Percentiles rank a stretch among this genome's conserved stretches.
Conservation (phyloP, 1,139 yeast genomes). For the Geotrichum siamense region DNA sequence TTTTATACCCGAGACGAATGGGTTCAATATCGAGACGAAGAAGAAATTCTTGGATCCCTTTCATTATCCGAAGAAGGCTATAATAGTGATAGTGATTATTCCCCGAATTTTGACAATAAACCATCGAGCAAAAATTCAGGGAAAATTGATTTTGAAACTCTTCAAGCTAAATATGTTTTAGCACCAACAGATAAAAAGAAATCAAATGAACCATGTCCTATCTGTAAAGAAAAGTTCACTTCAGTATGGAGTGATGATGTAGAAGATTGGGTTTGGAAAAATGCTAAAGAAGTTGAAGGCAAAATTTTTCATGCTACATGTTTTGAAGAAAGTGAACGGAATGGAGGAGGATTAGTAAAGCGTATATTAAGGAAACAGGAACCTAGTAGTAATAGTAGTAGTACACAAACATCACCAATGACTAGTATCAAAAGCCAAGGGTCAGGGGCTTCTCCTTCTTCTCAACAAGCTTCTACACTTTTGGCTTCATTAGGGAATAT, state of each 20-base stretch:
- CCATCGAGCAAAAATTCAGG: slow-evolving; percentile 13
- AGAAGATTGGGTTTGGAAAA: slow-evolving; percentile 95
- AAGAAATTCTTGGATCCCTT: slow-evolving; percentile 40
- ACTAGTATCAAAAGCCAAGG: slow-evolving; percentile 11
- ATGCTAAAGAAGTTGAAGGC: slow-evolving; percentile 63
- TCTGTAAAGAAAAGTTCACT: slow-evolving; percentile 75
- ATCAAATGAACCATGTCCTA: slow-evolving; percentile 69
- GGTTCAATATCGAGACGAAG: slow-evolving; percentile 64
- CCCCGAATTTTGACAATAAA: slow-evolving; percentile 19
- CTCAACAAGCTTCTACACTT: slow-evolving; percentile 6
- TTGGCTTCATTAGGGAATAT: slow-evolving; percentile 14
- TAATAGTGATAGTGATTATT: slow-evolving; percentile 23
- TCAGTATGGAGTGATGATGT: slow-evolving; percentile 81
- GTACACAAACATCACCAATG: slow-evolving; percentile 5
- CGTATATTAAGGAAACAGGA: slow-evolving; percentile 29
- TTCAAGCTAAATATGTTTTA: slow-evolving; percentile 30
- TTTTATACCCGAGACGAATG: slow-evolving; percentile 68
- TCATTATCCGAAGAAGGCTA: slow-evolving; percentile 9
- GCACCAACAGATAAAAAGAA: slow-evolving; percentile 67
- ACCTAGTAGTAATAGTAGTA: slow-evolving; percentile 8
- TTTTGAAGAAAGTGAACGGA: slow-evolving; percentile 58
- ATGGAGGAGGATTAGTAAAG: slow-evolving; percentile 27
- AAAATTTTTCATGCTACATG: slow-evolving; percentile 79
- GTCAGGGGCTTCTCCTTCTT: slow-evolving; percentile 1
- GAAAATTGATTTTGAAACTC: slow-evolving; percentile 21